Evolutionary conservation across 768 basidiomycete genomes (phyloP), one percentile per base, ranked within the genome.

Genomic region (Dendrothele bispora): DNA sequence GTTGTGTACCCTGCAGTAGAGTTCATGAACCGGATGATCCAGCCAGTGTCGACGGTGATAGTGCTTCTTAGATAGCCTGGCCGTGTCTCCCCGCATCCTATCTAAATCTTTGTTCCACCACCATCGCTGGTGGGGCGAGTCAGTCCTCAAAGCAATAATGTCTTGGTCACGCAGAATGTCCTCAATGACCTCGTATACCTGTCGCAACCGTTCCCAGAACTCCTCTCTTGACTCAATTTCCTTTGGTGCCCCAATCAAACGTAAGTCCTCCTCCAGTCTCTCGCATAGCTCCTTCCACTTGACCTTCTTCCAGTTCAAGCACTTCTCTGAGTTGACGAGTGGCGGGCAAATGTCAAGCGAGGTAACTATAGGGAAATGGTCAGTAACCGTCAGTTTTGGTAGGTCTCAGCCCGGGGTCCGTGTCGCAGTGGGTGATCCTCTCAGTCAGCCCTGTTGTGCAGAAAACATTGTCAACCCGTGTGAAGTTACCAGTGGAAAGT

Each of bases 401-500:
- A 24, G 40, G 40, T 5, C 25, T 17, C 8, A n/a, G 18, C n/a
- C 26, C 26, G 17, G 17, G 40, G 4, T 41, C 6, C 25, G 4
- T 25, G 7, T n/a, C 4, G 40, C 26, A 22, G 3, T 27, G 6
- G 1, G 22, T n/a, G 3, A 37, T 21, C 22, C 35, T 2, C 14
- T 37, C 35, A n/a, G 22, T n/a, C 6, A 37, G 15, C 15, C 14
- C 17, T 7, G 35, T n/a, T 37, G 35, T 37, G 15, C 35, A 37
- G 21, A 22, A 41, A 6, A 41, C 40, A 24, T 41, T 41, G 40
- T 41, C 40, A 6, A 27, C 21, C n/a, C 40, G 18, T 4, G 40
- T 22, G n/a, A 22, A n/a, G 43, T 67, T 67, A n/a, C 52, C 52
- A 15, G 58, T 57, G 3, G 20, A 18, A 1, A 41, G 46, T 0